phyloP scores from a whole-genome alignment of 371 early-diverging fungal species.

The Capillidium rhysosporum region DNA sequence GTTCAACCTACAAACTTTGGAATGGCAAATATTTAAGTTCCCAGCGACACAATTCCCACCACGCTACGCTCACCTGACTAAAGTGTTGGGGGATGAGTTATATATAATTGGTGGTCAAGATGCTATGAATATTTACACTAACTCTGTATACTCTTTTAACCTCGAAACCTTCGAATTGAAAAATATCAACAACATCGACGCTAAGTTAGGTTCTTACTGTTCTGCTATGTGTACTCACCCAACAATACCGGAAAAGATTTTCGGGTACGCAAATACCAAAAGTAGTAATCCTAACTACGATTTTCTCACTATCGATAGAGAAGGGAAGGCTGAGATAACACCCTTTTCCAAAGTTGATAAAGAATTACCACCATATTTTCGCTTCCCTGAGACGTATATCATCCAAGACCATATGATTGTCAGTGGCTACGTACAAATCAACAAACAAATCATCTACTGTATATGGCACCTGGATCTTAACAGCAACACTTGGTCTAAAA shows the following conservation, averaged over 20 bases:
- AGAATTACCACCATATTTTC: constrained; percentile 46
- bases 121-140: constrained; percentile 47
- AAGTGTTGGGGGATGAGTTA: constrained; percentile 29
- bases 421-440: constrained; percentile 50
- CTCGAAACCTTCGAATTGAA: constrained; percentile 41
- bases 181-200: constrained; percentile 34
- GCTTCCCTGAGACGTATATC: constrained; percentile 49
- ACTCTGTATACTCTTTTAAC: constrained; percentile 54
- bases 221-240: constrained; percentile 13
- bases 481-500: constrained; percentile 39
- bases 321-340: neutral
- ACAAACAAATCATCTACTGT: constrained; percentile 39
- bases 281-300: neutral
- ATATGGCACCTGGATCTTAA: constrained; percentile 51
- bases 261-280: constrained; percentile 1
- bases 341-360: constrained; percentile 15
- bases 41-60: constrained; percentile 30
- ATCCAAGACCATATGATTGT: constrained; percentile 47
- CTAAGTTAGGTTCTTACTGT: constrained; percentile 57
- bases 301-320: neutral
- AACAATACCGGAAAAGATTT: neutral
- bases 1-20: constrained; percentile 35
- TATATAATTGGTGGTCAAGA: constrained; percentile 70
- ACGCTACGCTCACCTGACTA: constrained; percentile 63
- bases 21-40: constrained; percentile 30